Conservation (phyloP, 2,329 filamentous ascomycete genomes). For the Ophiostoma novo-ulmi region DNA sequence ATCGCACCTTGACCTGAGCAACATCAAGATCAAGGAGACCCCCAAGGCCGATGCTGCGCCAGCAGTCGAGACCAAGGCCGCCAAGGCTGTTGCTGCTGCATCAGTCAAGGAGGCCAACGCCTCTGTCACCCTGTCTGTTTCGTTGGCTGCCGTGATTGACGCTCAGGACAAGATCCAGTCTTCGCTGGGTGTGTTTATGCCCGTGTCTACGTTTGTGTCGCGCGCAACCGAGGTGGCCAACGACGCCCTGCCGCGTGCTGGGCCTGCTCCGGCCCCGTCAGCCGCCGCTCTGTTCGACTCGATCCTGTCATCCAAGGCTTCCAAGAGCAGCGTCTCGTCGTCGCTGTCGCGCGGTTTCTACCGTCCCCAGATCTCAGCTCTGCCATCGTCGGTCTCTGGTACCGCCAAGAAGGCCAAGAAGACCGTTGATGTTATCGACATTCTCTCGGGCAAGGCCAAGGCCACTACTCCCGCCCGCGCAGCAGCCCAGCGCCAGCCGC, state of each 20-base stretch:
- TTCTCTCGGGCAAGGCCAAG: conserved; percentile 39
- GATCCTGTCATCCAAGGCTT: conserved; percentile 61
- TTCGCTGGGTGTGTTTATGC: conserved; percentile 72
- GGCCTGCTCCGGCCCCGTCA: conserved; percentile 56
- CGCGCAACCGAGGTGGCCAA: conserved; percentile 85
- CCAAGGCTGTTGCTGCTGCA: conserved; percentile 29
- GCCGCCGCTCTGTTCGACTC: conserved; percentile 84
- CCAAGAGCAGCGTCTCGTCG: not conserved
- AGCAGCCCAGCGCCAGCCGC: conserved; percentile 22
- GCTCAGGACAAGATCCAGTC: conserved; percentile 75
- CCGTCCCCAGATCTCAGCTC: conserved; percentile 63
- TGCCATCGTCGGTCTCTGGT: conserved; percentile 41
- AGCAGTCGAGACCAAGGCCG: conserved; percentile 38
- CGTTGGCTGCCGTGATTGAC: conserved; percentile 70
- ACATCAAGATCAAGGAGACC: conserved; percentile 68
- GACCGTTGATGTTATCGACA: conserved; percentile 70
- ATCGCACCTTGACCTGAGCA: conserved; percentile 83
- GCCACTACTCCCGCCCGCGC: conserved; percentile 20
- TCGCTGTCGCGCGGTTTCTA: conserved; percentile 55
- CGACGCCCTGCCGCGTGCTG: conserved; percentile 68
- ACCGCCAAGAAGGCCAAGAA: conserved; percentile 22
- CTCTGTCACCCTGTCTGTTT: conserved; percentile 68
- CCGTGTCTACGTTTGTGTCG: conserved; percentile 79
- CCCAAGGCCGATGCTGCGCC: conserved; percentile 28
- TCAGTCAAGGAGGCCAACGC: conserved; percentile 35